A percentile compares a stretch with the other conserved stretches of the same genome.
phyloP scores from a whole-genome alignment of 2,329 filamentous ascomycete species.

The Tolypocladium sp. region DNA sequence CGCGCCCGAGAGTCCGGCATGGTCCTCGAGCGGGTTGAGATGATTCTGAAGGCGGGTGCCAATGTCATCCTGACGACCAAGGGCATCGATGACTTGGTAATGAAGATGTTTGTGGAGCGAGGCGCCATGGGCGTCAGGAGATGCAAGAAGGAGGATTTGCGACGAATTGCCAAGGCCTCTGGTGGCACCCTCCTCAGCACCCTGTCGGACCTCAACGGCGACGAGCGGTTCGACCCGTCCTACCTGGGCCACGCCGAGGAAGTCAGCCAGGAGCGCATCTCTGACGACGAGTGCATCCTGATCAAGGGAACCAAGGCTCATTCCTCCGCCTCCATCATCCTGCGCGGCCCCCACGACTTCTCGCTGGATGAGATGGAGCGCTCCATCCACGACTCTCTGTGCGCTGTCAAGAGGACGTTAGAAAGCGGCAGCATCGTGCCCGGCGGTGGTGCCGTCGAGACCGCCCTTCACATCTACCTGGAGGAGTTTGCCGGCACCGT shows the following conservation, averaged over 20 bases:
- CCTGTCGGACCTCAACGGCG: conserved; percentile 91
- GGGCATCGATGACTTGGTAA: conserved; percentile 90
- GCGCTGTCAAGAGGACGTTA: conserved; percentile 91
- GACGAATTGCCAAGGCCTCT: conserved; percentile 91
- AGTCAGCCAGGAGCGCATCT: conserved; percentile 96
- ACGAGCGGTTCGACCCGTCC: conserved; percentile 90
- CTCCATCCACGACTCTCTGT: conserved; percentile 92
- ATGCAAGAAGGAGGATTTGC: conserved; percentile 97
- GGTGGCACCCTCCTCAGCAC: conserved; percentile 89
- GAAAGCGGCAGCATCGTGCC: conserved; percentile 96
- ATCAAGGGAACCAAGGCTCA: conserved; percentile 93
- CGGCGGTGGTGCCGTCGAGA: conserved; percentile 93
- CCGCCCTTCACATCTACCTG: conserved; percentile 97
- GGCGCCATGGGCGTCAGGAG: conserved; percentile 92
- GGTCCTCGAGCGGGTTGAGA: conserved; percentile 85
- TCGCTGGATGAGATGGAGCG: conserved; percentile 98
- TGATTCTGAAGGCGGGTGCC: conserved; percentile 95
- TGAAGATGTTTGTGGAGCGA: conserved; percentile 91
- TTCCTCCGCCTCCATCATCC: conserved; percentile 90
- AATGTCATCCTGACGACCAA: conserved; percentile 97
- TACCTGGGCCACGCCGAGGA: conserved; percentile 89
- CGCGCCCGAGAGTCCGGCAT: conserved; percentile 87
- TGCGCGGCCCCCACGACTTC: conserved; percentile 92
- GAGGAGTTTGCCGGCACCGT: conserved; percentile 98
- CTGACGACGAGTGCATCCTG: conserved; percentile 95